Conservation (phyloP, 306 rosid genomes). For the Erythrophleum fordii region DNA sequence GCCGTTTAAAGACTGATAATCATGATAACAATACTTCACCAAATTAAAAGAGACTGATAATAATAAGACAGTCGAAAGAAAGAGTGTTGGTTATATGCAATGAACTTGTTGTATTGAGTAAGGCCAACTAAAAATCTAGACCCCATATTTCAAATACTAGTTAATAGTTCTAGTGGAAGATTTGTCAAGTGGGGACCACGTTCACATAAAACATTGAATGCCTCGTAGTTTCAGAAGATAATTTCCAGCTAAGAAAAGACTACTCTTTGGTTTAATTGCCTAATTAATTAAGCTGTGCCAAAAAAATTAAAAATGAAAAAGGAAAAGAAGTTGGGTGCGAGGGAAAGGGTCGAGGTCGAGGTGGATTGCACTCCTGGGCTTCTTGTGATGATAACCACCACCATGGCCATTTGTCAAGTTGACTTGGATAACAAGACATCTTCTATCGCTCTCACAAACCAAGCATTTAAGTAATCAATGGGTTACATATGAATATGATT, state of each 20-base stretch:
- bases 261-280: not conserved
- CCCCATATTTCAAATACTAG: not conserved
- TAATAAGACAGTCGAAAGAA: not conserved
- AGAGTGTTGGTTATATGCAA: not conserved
- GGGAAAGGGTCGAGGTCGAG: not conserved
- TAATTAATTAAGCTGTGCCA: not conserved
- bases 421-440: not conserved
- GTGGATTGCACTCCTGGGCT: constrained; percentile 16
- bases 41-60: not conserved
- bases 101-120: not conserved
- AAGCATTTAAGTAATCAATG: not conserved
- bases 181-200: too few species aligned
- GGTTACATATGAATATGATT: not conserved
- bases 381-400: constrained; percentile 6
- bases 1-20: not conserved
- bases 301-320: not conserved
- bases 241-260: not conserved
- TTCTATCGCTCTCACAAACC: not conserved
- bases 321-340: not conserved
- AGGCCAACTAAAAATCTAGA: not conserved
- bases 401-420: not conserved
- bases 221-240: not conserved
- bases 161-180: too few species aligned
- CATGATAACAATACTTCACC: not conserved
- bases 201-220: not conserved